Percentiles rank a stretch among this genome's conserved stretches.
phyloP scores from a whole-genome alignment of 2,329 filamentous ascomycete genomes.

The Acarospora socialis region DNA sequence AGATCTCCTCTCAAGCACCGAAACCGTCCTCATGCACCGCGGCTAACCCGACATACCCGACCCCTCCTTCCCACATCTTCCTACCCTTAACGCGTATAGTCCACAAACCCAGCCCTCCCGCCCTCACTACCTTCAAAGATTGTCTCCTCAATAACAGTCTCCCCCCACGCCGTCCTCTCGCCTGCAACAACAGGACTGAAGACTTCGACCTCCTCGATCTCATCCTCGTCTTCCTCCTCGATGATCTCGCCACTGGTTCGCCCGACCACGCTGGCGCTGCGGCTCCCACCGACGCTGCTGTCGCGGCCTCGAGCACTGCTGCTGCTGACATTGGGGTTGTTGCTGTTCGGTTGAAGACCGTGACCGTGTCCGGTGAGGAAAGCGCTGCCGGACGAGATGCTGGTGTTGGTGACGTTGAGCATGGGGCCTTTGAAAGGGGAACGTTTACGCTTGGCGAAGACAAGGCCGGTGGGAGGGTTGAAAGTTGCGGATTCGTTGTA shows the following conservation, averaged over 20 bases:
- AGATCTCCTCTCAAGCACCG: too few species aligned
- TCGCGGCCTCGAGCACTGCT: constrained; percentile 16
- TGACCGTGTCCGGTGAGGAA: constrained; percentile 18
- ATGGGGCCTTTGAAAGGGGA: constrained; percentile 72
- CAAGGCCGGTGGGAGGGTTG: constrained; percentile 45
- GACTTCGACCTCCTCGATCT: constrained; percentile 44
- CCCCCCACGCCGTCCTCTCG: constrained; percentile 14
- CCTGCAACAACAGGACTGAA: constrained; percentile 35
- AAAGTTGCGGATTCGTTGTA: constrained; percentile 28
- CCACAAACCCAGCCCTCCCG: constrained; percentile 4
- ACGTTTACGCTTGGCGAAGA: constrained; percentile 71
- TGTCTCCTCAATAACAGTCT: constrained; percentile 17
- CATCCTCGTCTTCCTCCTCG: constrained; percentile 31
- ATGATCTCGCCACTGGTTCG: constrained; percentile 58
- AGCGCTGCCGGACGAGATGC: too few species aligned
- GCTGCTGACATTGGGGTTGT: constrained; percentile 23
- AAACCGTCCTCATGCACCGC: too few species aligned
- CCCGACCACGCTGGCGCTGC: constrained; percentile 50
- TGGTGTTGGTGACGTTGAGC: constrained; percentile 43
- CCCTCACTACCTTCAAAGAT: constrained; percentile 10
- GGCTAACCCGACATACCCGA: too few species aligned
- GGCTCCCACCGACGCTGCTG: constrained; percentile 16
- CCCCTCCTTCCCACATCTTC: too few species aligned
- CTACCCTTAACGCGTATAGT: too few species aligned
- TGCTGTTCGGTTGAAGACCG: constrained; percentile 8